Base-by-base conservation (phyloP, 768 basidiomycete species). In the Suillus cothurnatus region DNA sequence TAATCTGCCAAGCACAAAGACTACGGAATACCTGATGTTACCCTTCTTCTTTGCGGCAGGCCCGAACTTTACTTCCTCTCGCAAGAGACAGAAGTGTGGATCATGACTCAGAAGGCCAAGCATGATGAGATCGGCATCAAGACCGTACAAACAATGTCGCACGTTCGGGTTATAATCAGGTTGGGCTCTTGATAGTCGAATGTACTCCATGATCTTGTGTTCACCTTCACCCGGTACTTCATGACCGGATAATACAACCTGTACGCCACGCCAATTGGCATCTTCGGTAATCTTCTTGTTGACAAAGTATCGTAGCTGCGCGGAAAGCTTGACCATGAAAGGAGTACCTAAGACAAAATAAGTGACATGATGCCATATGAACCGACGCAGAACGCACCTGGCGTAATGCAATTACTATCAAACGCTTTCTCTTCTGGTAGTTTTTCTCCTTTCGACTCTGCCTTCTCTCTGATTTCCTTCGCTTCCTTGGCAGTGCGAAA, bases 151-250 rank as follows among this genome's bases (percentile, higher is more conserved):
- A 79, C 97, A 99, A 79, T 99, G 97, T 69, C 97, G 91, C 63
- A 95, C 86, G 77, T 98, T 99, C 4, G 97, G 94, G 78, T 97
- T 92, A 81, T 99, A 96, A 75, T 94, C 91, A 9, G 92, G 93
- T 76, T 99, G 97, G 36, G 97, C 96, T 70, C 96, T 92, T 61
- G 92, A 90, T 66, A 95, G 80, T 45, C 97, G 91, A 75, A 99
- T 99, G 78, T 96, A 99, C 76, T 98, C 97, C 93, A 99, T 98
- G 70, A 99, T 96, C 84, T 99, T 99, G 86, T 99, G 97, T 75
- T 99, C 97, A 66, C 97, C 97, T 78, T 99, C 97, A 69, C 97
- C 97, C 0, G 97, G 97, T 4, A 98, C 96, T 71, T 99, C 97
- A 76, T 99, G 95, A 14, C 97, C 97, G 34, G 94, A 97, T 43